Evolutionary conservation across 331 rosid genomes (phyloP).

Genomic region (Arachis monticola): DNA sequence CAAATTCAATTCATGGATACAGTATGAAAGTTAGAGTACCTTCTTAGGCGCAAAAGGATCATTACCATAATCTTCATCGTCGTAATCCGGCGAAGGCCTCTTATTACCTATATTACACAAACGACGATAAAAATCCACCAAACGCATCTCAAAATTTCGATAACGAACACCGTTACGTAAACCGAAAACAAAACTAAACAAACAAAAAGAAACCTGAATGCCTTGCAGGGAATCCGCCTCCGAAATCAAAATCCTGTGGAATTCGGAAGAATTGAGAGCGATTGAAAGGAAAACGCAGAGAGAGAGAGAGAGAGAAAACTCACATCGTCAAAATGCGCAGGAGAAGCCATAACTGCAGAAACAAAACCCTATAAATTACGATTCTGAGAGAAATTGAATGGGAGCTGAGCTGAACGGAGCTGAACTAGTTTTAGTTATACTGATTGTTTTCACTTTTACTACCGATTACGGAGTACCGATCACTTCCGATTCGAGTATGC

Average conservation of each 20-base stretch:
- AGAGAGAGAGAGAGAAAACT: slow-evolving; percentile 16
- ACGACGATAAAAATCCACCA: slow-evolving; percentile 20
- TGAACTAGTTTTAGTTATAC: neutral
- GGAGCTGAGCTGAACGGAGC: neutral
- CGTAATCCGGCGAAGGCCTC: slow-evolving; percentile 77
- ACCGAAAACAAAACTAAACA: neutral
- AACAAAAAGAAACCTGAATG: slow-evolving; percentile 54
- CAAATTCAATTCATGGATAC: neutral
- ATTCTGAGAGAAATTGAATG: neutral
- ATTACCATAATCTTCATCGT: slow-evolving; percentile 67
- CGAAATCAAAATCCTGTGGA: slow-evolving; percentile 84
- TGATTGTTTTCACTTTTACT: neutral
- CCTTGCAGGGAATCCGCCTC: slow-evolving; percentile 73
- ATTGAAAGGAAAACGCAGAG: neutral
- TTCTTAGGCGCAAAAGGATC: slow-evolving; percentile 74
- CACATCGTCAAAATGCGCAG: slow-evolving; percentile 70
- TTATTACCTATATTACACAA: slow-evolving; percentile 55
- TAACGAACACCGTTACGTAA: neutral
- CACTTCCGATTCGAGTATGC: neutral
- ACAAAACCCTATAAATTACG: slow-evolving; percentile 22
- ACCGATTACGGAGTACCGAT: neutral
- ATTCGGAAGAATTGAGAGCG: slow-evolving; percentile 21
- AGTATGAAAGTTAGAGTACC: slow-evolving; percentile 26
- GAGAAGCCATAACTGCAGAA: slow-evolving; percentile 62
- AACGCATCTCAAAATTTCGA: neutral